Conservation (phyloP, 1,284 basidiomycete genomes). For the Marasmius tenuissimus region DNA sequence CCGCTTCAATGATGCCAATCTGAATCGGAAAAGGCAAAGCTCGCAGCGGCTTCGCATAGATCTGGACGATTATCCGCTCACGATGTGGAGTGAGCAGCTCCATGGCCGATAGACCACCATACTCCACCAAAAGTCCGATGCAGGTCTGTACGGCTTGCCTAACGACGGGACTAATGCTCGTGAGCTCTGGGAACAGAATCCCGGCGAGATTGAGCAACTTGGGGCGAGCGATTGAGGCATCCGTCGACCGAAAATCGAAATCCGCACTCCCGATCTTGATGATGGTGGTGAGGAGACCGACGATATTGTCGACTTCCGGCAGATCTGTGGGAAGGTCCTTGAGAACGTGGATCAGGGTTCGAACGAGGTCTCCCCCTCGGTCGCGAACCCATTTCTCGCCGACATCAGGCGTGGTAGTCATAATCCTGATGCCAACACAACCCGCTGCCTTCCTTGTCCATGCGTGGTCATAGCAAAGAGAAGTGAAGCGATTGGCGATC, state of each 20-base stretch:
- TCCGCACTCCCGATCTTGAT: slow-evolving; percentile 71
- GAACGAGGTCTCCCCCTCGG: slow-evolving; percentile 88
- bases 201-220: slow-evolving; percentile 72
- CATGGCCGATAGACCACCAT: slow-evolving; percentile 71
- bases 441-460: slow-evolving; percentile 90
- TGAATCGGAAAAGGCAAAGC: slow-evolving; percentile 96
- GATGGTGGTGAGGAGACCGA: slow-evolving; percentile 78
- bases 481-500: slow-evolving; percentile 77
- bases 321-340: slow-evolving; percentile 96
- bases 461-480: slow-evolving; percentile 85
- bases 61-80: slow-evolving; percentile 84
- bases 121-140: slow-evolving; percentile 78
- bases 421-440: slow-evolving; percentile 79
- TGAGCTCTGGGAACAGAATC: slow-evolving; percentile 89
- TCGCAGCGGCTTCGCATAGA: slow-evolving; percentile 96
- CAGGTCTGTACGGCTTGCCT: slow-evolving; percentile 84
- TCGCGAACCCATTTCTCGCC: slow-evolving; percentile 84
- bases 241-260: slow-evolving; percentile 42
- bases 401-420: slow-evolving; percentile 72
- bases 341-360: slow-evolving; percentile 89
- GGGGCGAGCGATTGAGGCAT: slow-evolving; percentile 41
- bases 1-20: slow-evolving; percentile 97
- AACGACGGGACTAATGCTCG: slow-evolving; percentile 85
- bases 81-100: slow-evolving; percentile 87
- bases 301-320: slow-evolving; percentile 81